Evolutionary conservation across 2,329 filamentous ascomycete genomes (phyloP), one percentile per base, ranked within the genome.

Genomic region (Arthroderma uncinatum): DNA sequence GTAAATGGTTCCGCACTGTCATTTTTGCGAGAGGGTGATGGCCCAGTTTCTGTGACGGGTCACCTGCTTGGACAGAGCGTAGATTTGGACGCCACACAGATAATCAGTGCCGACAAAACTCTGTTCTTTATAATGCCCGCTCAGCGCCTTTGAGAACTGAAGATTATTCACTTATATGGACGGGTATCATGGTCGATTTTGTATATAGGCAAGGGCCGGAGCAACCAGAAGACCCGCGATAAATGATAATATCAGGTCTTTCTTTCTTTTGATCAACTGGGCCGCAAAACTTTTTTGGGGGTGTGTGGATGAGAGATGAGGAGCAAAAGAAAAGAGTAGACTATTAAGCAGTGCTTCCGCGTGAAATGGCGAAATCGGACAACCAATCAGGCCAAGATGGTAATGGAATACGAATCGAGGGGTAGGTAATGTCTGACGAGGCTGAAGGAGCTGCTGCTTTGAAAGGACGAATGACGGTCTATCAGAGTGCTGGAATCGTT

Each of bases 1-100:
- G 52, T 37, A 55, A 28, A 40, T 58, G 56, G 25, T 53, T 42
- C 10, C 23, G 56, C 23, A 28, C 37, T n/a, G 58, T 54, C 56
- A 60, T 60, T 39, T 1, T 58, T 21, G 21, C 12, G 25, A 39
- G 14, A 16, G 16, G 23, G 23, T 21, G 44, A 44, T 53, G 21
- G 36, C 16, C n/a, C 36, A 42, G 39, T 28, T 44, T 21, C 7
- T 19, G 12, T 10, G 21, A 33, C 25, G 23, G 36, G 37, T 55
- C 53, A 19, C 37, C n/a, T 10, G 37, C 53, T 30, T 30, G 19
- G 37, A 9, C 23, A 12, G 14, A 55, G 25, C 16, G 25, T 21
- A 28, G n/a, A 28, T 21, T 42, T 12, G 6, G 12, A 23, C 36
- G 53, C 39, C 28, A 42, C 39, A 23, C 8, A 16, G 25, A 55